A percentile compares a stretch with the other conserved stretches of the same genome.
Evolutionary conservation across 2,329 filamentous ascomycete genomes (phyloP).

Genomic region (Elsinoe arachidis): DNA sequence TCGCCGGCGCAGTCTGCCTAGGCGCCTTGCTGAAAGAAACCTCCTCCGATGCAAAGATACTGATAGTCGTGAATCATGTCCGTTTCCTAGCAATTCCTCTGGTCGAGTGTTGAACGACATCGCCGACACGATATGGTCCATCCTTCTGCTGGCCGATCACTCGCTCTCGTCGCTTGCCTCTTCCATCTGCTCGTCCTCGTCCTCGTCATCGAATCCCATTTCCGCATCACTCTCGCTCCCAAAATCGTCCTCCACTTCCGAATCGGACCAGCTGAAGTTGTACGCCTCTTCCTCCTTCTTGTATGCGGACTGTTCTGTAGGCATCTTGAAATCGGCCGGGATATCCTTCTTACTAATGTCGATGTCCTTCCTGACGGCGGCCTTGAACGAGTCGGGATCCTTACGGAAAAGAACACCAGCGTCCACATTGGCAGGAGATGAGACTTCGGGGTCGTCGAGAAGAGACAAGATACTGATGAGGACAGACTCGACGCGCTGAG

Average conservation of each 20-base stretch:
- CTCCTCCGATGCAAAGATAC: background rate
- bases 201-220: constrained; percentile 46
- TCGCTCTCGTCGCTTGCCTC: constrained; percentile 42
- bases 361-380: constrained; percentile 59
- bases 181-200: constrained; percentile 52
- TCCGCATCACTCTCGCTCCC: constrained; percentile 55
- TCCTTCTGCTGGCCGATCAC: background rate
- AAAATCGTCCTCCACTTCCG: constrained; percentile 58
- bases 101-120: background rate
- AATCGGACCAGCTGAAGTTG: constrained; percentile 62
- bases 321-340: constrained; percentile 72
- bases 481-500: constrained; percentile 90
- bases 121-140: too few relatives aligned
- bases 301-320: constrained; percentile 57
- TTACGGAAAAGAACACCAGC: constrained; percentile 80
- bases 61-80: background rate
- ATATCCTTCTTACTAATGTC: constrained; percentile 70
- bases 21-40: constrained; percentile 12
- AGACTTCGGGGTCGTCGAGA: constrained; percentile 88
- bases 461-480: constrained; percentile 86
- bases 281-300: constrained; percentile 48
- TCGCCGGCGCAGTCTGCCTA: constrained; percentile 8
- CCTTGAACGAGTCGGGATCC: constrained; percentile 59
- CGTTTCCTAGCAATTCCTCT: background rate
- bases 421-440: constrained; percentile 89